These are phyloP conservation scores for Camellia oleifera DNA, from an alignment of 179 eudicot species.

Conservation along the genomic window DNA sequence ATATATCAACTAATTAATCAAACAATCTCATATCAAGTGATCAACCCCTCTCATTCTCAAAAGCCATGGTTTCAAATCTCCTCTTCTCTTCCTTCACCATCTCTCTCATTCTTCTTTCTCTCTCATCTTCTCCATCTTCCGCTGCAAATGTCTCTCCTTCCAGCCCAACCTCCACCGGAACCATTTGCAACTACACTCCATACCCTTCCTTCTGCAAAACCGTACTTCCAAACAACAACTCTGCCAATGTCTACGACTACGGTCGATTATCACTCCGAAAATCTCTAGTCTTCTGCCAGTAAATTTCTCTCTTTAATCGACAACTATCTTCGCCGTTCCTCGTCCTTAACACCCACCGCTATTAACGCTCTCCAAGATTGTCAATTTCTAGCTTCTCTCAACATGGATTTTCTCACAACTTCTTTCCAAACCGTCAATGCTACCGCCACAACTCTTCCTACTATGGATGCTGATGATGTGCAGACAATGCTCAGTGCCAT, in stretches of 20 bases:
- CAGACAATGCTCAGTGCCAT: constrained; percentile 67
- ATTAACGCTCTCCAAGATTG: constrained; percentile 59
- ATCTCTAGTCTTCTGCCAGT: constrained; percentile 43
- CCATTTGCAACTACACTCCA: constrained; percentile 45
- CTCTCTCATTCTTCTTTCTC: constrained; percentile 2
- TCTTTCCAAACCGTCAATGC: constrained; percentile 30
- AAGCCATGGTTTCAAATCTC: constrained; percentile 13
- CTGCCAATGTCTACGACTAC: constrained; percentile 56
- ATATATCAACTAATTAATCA: too few relatives aligned
- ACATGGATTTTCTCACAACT: constrained; percentile 39
- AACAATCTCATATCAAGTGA: not conserved
- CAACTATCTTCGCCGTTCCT: constrained; percentile 30
- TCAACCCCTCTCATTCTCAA: not conserved
- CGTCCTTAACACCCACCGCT: constrained; percentile 33
- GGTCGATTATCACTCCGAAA: constrained; percentile 49
- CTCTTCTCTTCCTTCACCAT: constrained; percentile 3
- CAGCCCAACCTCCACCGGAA: constrained; percentile 24
- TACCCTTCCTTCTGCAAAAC: constrained; percentile 53
- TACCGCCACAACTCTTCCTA: constrained; percentile 26
- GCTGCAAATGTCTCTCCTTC: constrained; percentile 3
- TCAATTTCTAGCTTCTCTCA: constrained; percentile 38
- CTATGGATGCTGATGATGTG: constrained; percentile 43
- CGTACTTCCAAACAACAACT: constrained; percentile 39
- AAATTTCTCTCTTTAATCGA: constrained; percentile 44
- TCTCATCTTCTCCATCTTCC: constrained; percentile 8